A percentile compares a stretch with the other conserved stretches of the same genome.
These are phyloP conservation scores for Colletotrichum navitas DNA, from an alignment of 2,329 filamentous ascomycete species.

Conservation along the genomic window DNA sequence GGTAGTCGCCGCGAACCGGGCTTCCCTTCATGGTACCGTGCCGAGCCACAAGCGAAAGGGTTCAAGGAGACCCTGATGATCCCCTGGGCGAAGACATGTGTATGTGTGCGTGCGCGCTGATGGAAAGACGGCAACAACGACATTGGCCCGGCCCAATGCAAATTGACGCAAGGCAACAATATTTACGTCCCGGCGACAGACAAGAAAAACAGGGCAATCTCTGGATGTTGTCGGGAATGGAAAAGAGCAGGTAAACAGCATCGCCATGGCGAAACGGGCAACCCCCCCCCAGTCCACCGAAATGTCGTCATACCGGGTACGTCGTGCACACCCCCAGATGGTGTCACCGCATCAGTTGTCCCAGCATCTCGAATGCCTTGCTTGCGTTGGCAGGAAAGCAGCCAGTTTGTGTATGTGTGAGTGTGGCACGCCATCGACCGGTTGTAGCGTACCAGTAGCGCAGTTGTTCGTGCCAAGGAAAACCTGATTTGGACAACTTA, in stretches of 20 bases:
- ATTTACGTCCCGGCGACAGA: neutral
- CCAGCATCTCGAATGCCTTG: neutral
- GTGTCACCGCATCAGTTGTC: neutral
- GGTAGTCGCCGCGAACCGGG: neutral
- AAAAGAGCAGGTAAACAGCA: neutral
- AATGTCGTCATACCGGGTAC: constrained; percentile 39
- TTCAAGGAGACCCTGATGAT: neutral
- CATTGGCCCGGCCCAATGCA: neutral
- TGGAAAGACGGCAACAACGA: neutral
- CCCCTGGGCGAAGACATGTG: neutral
- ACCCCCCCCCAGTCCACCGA: constrained; percentile 12
- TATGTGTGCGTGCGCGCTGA: neutral
- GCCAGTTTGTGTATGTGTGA: neutral
- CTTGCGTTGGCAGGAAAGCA: neutral
- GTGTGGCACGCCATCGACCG: neutral
- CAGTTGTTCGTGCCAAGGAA: constrained; percentile 3
- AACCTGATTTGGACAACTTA: constrained; percentile 11
- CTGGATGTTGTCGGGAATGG: neutral
- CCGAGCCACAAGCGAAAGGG: neutral
- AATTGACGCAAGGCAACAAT: neutral
- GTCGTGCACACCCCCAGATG: constrained; percentile 15
- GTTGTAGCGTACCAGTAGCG: neutral
- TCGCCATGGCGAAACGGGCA: constrained; percentile 10
- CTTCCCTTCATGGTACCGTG: neutral
- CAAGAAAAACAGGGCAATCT: neutral